phyloP scores from a whole-genome alignment of 2,329 filamentous ascomycete genomes.

The Waltergamsia citrina region DNA sequence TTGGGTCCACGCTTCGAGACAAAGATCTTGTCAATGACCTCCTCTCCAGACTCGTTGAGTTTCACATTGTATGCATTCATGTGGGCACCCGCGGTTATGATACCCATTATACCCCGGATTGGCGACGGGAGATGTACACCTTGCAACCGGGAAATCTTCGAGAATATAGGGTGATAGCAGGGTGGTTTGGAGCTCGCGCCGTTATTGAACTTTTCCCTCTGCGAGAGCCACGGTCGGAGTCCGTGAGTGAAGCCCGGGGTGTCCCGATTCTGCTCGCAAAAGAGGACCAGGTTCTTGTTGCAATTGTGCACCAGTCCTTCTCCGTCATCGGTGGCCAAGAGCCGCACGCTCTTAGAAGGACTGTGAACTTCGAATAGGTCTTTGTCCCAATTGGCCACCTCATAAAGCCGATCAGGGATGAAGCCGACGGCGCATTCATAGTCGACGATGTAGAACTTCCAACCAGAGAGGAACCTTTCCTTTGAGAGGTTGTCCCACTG shows the following conservation, averaged over 20 bases:
- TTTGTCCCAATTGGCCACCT: not conserved
- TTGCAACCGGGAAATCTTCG: constrained; percentile 9
- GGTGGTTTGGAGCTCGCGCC: not conserved
- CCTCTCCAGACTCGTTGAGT: constrained; percentile 9
- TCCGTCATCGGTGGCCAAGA: not conserved
- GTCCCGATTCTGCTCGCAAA: constrained; percentile 4
- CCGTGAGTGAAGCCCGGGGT: constrained; percentile 1
- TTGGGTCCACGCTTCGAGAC: constrained; percentile 18
- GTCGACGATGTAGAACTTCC: constrained; percentile 1
- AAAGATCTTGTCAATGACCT: constrained; percentile 17
- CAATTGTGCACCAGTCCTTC: not conserved
- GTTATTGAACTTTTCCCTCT: not conserved
- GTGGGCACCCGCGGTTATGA: constrained; percentile 24
- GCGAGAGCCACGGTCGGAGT: constrained; percentile 4
- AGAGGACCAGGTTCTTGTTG: constrained; percentile 4
- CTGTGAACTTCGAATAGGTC: not conserved
- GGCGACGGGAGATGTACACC: constrained; percentile 20
- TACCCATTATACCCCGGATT: constrained; percentile 22
- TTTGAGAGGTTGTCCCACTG: constrained; percentile 2
- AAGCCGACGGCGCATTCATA: not conserved
- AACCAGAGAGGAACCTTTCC: not conserved
- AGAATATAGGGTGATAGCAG: constrained; percentile 17
- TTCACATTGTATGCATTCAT: constrained; percentile 22
- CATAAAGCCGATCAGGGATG: constrained; percentile 1
- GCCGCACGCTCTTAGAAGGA: not conserved